Percentiles rank a stretch among this genome's conserved stretches.
Conservation (phyloP, 257 asterid species). For the Solanum ahanhuiri region DNA sequence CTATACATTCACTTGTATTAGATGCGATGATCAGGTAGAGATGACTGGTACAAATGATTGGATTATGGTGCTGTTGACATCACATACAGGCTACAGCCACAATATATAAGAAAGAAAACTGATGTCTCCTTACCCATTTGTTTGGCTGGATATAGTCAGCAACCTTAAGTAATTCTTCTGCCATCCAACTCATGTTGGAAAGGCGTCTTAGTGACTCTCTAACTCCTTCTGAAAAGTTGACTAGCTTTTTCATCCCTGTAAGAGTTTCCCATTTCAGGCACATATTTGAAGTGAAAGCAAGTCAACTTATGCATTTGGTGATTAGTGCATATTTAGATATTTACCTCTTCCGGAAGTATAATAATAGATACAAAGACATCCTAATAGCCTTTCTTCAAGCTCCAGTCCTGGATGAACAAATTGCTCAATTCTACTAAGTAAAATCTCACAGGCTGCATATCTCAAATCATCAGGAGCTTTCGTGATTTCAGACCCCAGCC, state of each 20-base stretch:
- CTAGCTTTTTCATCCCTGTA: constrained; percentile 74
- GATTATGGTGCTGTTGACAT: background rate
- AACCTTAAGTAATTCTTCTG: constrained; percentile 82
- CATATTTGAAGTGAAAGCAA: background rate
- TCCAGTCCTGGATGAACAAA: constrained; percentile 81
- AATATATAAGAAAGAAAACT: background rate
- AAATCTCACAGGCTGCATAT: constrained; percentile 61
- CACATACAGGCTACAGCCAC: background rate
- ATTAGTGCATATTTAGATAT: background rate
- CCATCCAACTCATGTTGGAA: constrained; percentile 87
- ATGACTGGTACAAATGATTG: background rate
- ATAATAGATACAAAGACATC: constrained; percentile 75
- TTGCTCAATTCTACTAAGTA: constrained; percentile 52
- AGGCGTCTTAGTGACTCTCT: constrained; percentile 85
- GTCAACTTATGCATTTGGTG: background rate
- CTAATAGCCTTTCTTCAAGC: constrained; percentile 84
- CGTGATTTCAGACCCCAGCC: constrained; percentile 78
- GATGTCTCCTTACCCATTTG: constrained; percentile 69
- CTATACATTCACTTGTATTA: background rate
- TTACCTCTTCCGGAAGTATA: constrained; percentile 81
- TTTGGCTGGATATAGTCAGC: constrained; percentile 92
- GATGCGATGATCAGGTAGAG: background rate
- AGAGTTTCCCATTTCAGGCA: background rate
- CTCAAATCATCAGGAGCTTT: constrained; percentile 61
- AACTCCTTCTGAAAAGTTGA: constrained; percentile 69